Conservation (phyloP, 2,329 filamentous ascomycete species). For the Chaetomium sp. region DNA sequence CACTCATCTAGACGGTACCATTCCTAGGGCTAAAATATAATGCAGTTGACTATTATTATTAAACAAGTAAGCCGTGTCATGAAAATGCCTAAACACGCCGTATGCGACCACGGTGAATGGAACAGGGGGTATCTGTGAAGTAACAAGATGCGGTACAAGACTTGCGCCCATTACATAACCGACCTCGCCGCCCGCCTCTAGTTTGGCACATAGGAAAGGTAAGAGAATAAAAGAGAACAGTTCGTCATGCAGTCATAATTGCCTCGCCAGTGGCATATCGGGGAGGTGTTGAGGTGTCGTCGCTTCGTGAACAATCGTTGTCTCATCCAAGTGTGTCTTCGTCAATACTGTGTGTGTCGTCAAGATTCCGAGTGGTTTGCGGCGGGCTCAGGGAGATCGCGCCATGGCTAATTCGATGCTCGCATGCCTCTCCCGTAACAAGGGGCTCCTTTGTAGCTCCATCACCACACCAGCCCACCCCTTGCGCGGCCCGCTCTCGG, state of each 20-base stretch:
- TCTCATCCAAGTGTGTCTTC: neutral
- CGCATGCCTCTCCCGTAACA: slow-evolving; percentile 56
- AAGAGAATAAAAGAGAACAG: neutral
- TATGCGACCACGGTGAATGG: neutral
- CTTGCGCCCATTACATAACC: neutral
- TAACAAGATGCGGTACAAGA: slow-evolving; percentile 11
- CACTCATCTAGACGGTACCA: no score
- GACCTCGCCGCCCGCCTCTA: neutral
- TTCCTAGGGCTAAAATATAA: no score
- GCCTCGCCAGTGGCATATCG: slow-evolving; percentile 2
- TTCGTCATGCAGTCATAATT: neutral
- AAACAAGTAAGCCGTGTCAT: neutral
- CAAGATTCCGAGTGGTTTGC: neutral
- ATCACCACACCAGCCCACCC: slow-evolving; percentile 59
- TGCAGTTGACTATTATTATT: neutral
- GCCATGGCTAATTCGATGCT: slow-evolving; percentile 55
- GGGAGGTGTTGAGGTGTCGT: neutral
- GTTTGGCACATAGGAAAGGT: neutral
- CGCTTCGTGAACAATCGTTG: slow-evolving; percentile 7
- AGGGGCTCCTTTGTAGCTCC: slow-evolving; percentile 54
- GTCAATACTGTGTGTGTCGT: no score
- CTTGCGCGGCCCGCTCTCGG: slow-evolving; percentile 41
- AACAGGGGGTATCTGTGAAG: slow-evolving; percentile 35
- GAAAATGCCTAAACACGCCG: neutral
- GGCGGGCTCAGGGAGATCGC: slow-evolving; percentile 27